Percentiles rank a stretch among this genome's conserved stretches.
Evolutionary conservation across 805 yeast genomes (phyloP).

Genomic region (Lipomyces spencermartinsiae): DNA sequence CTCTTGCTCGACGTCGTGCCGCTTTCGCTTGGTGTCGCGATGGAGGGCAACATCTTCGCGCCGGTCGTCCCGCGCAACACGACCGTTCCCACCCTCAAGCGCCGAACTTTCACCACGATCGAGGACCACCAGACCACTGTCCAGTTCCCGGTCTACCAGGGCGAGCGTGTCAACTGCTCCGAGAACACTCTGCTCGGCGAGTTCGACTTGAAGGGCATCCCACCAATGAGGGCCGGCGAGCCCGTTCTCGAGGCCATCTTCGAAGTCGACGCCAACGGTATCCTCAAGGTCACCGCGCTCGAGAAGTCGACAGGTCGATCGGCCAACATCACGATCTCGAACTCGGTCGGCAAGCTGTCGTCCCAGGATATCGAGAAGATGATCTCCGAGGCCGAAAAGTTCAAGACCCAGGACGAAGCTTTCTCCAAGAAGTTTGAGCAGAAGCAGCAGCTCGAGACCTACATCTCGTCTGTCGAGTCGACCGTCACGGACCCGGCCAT

Average conservation of each 20-base stretch:
- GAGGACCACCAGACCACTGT: conserved; percentile 99
- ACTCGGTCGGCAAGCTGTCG: conserved; percentile 98
- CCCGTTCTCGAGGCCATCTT: conserved; percentile 99
- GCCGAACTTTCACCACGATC: conserved; percentile 98
- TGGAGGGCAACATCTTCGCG: conserved; percentile 99
- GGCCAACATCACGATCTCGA: conserved; percentile 97
- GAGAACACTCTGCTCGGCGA: conserved; percentile 98
- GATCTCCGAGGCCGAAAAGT: conserved; percentile 98
- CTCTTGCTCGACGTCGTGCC: conserved; percentile 97
- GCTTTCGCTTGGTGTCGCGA: conserved; percentile 98
- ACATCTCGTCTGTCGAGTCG: conserved; percentile 93
- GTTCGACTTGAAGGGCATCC: conserved; percentile 97
- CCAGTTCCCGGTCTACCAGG: conserved; percentile 99
- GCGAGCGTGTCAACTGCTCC: conserved; percentile 98
- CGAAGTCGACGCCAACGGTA: conserved; percentile 99
- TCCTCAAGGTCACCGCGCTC: conserved; percentile 97
- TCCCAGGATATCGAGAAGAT: conserved; percentile 97
- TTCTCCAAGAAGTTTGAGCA: conserved; percentile 99
- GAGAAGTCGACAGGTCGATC: conserved; percentile 99
- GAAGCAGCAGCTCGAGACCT: conserved; percentile 98
- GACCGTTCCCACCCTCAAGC: conserved; percentile 98
- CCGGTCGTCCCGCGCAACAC: conserved; percentile 99
- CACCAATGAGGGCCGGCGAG: conserved; percentile 99
- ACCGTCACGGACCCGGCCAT: conserved; percentile 98
- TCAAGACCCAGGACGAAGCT: conserved; percentile 98